Evolutionary conservation across 306 rosid genomes (phyloP).

Genomic region (Gleditsia sinensis): DNA sequence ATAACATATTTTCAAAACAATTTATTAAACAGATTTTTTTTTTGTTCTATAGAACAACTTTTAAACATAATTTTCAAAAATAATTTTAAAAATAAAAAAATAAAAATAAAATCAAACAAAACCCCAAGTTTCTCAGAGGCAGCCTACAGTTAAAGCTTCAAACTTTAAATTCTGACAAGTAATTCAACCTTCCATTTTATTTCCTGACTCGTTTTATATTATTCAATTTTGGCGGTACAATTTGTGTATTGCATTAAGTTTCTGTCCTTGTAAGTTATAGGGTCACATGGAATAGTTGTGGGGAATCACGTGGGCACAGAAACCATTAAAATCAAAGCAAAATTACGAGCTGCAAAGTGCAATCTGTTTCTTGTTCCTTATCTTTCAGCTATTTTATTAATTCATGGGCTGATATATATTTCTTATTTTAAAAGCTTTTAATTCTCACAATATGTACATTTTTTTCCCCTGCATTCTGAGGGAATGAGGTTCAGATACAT

Average conservation of each 20-base stretch:
- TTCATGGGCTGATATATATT: background rate
- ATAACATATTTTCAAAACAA: too few species aligned
- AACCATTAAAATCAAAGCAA: background rate
- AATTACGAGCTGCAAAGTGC: constrained; percentile 2
- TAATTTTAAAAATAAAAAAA: too few species aligned
- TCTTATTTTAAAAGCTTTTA: background rate
- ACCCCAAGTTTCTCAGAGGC: too few species aligned
- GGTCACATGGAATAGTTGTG: background rate
- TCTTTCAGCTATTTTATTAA: background rate
- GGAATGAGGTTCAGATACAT: background rate
- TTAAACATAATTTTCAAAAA: too few species aligned
- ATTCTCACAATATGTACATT: background rate
- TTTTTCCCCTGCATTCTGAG: background rate
- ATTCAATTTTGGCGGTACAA: background rate
- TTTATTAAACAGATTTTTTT: too few species aligned
- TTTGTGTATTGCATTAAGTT: background rate
- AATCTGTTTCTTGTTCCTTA: background rate
- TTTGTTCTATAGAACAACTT: too few species aligned
- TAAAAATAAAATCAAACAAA: too few species aligned
- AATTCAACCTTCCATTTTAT: background rate
- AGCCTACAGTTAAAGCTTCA: too few species aligned
- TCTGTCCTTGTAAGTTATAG: background rate
- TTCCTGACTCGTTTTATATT: background rate
- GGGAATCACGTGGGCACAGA: constrained; percentile 5
- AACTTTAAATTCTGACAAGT: too few species aligned